Conservation (phyloP, 495 filamentous ascomycete genomes). For the Haplographium delicatum region DNA sequence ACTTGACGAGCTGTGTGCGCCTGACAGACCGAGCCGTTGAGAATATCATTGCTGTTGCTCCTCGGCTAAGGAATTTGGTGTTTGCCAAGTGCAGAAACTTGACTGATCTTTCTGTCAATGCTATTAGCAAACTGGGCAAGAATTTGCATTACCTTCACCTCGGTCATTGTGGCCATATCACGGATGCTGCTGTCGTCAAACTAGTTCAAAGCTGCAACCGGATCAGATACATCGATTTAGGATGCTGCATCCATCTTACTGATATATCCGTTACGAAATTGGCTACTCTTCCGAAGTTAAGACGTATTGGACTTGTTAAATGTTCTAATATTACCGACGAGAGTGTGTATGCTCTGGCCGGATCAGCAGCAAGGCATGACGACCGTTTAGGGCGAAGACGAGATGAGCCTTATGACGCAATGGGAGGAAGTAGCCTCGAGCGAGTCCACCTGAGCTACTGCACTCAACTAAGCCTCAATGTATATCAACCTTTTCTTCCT, state of each 20-base stretch:
- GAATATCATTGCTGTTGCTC: constrained; percentile 78
- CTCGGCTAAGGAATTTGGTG: constrained; percentile 85
- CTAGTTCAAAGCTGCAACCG: constrained; percentile 84
- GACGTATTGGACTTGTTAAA: constrained; percentile 92
- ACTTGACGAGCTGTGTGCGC: constrained; percentile 80
- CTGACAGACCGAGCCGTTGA: constrained; percentile 82
- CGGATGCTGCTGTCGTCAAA: constrained; percentile 75
- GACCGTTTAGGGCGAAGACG: constrained; percentile 40
- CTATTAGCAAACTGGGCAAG: constrained; percentile 86
- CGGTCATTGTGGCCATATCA: constrained; percentile 88
- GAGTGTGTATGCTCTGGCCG: constrained; percentile 79
- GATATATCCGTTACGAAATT: constrained; percentile 81
- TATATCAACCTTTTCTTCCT: constrained; percentile 37
- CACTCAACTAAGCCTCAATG: constrained; percentile 68
- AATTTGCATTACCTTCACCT: constrained; percentile 95
- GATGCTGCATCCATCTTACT: constrained; percentile 87
- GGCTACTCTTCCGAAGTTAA: constrained; percentile 83
- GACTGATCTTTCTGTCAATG: constrained; percentile 81
- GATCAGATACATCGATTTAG: constrained; percentile 95
- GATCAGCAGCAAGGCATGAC: constrained; percentile 34
- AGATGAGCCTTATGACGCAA: constrained; percentile 42
- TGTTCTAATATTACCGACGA: constrained; percentile 82
- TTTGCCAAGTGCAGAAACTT: constrained; percentile 90
- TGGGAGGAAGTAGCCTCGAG: constrained; percentile 54
- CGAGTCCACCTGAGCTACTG: constrained; percentile 98